Percentiles rank a stretch among this genome's conserved stretches.
Evolutionary conservation across 192 early-diverging fungal species (phyloP).

Genomic region (Podila horticola): DNA sequence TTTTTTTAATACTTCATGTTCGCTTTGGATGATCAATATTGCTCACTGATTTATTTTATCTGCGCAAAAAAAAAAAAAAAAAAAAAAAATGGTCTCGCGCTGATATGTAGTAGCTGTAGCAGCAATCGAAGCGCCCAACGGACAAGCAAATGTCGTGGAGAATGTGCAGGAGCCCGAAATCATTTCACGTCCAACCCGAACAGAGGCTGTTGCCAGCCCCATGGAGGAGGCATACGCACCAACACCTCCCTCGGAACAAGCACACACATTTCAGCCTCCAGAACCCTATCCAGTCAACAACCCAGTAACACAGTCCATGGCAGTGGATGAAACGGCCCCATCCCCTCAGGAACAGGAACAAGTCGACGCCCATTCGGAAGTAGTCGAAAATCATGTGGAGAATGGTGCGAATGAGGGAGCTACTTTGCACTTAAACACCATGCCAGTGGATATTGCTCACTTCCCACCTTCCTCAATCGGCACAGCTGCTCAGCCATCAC

Average conservation of each 20-base stretch:
- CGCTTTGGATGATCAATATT: background rate
- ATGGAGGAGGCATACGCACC: slow-evolving; percentile 40
- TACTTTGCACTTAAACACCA: background rate
- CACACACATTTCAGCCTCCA: slow-evolving; percentile 43
- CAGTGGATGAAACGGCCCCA: background rate
- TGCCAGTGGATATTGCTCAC: slow-evolving; percentile 19
- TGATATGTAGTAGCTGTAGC: slow-evolving; percentile 21
- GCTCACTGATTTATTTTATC: background rate
- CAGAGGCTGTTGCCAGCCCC: background rate
- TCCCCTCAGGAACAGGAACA: background rate
- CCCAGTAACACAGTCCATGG: background rate
- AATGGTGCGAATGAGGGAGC: too few relatives aligned
- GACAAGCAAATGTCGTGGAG: slow-evolving; percentile 12
- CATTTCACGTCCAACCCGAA: background rate
- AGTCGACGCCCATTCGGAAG: background rate
- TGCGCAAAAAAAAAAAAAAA: background rate
- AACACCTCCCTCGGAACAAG: slow-evolving; percentile 46
- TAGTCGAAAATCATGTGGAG: too few relatives aligned
- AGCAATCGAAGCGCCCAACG: slow-evolving; percentile 15
- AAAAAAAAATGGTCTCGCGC: background rate
- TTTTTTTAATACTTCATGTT: background rate
- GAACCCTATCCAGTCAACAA: slow-evolving; percentile 7
- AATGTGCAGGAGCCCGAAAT: slow-evolving; percentile 3
- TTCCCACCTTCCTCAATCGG: background rate
- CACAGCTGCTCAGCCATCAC: slow-evolving; percentile 25